Evolutionary conservation across 140 eudicot genomes (phyloP).

Genomic region (Ambrosia hybrid): DNA sequence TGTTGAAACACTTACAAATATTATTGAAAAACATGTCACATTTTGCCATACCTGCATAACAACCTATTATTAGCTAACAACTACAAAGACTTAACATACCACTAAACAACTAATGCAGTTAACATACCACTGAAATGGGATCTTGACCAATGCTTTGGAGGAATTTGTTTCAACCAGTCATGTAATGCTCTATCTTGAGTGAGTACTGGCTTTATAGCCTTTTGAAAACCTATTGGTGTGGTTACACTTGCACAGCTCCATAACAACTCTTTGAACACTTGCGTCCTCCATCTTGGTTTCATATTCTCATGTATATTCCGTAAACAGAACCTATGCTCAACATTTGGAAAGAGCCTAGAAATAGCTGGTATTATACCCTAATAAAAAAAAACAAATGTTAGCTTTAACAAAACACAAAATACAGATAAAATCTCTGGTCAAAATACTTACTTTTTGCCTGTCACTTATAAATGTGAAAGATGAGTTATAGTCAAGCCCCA

Average conservation of each 20-base stretch:
- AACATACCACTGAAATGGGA: too few relatives aligned
- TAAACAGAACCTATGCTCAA: neutral
- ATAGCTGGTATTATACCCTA: neutral
- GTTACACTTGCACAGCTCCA: too few relatives aligned
- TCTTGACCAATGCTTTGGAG: too few relatives aligned
- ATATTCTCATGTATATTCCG: neutral
- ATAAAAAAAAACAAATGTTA: neutral
- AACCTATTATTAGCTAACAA: too few relatives aligned
- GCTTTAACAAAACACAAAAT: neutral
- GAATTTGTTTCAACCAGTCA: too few relatives aligned
- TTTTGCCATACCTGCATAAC: too few relatives aligned
- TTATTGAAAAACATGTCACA: neutral
- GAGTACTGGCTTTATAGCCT: neutral
- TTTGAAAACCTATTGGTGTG: neutral
- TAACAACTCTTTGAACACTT: neutral
- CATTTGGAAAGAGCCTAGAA: neutral
- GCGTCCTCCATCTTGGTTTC: neutral
- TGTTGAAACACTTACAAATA: neutral
- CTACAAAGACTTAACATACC: too few relatives aligned
- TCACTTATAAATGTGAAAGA: too few relatives aligned
- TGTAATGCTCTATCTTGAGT: too few relatives aligned
- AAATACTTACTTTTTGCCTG: neutral
- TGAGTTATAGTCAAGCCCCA: too few relatives aligned
- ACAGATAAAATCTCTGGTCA: neutral
- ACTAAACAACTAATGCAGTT: too few relatives aligned